Evolutionary conservation across 257 asterid species (phyloP).

Genomic region (Prunella vulgaris): DNA sequence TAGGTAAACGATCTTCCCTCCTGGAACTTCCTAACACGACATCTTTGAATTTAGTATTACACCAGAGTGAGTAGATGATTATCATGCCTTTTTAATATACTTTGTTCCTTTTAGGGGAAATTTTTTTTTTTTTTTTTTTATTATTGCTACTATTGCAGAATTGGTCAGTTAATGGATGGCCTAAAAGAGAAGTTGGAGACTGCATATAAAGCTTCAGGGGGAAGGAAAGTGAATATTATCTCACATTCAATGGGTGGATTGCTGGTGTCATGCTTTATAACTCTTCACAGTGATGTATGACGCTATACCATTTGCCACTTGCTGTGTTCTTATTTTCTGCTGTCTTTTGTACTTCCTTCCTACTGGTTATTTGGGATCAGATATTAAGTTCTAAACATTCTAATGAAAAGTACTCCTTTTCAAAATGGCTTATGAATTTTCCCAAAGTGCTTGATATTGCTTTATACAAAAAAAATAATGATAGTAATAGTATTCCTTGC

Average conservation of each 20-base stretch:
- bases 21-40: constrained; percentile 7
- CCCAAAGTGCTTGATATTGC: neutral
- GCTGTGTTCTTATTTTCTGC: neutral
- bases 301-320: constrained; percentile 8
- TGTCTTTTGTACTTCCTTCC: neutral
- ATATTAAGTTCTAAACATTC: neutral
- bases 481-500: too few species aligned
- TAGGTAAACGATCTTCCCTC: constrained; percentile 43
- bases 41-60: neutral
- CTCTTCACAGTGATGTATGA: constrained; percentile 70
- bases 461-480: neutral
- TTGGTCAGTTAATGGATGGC: constrained; percentile 68
- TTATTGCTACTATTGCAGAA: constrained; percentile 42
- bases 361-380: neutral
- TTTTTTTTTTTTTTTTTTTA: neutral
- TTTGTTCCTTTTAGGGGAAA: neutral
- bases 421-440: neutral
- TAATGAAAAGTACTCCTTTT: neutral
- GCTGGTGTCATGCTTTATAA: constrained; percentile 67
- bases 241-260: constrained; percentile 98
- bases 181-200: constrained; percentile 61
- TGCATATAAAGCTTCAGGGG: constrained; percentile 93
- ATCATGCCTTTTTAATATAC: neutral
- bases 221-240: constrained; percentile 79
- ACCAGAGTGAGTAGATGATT: neutral